Conservation (phyloP, 2,329 filamentous ascomycete genomes). For the Raffaelea albimanens region DNA sequence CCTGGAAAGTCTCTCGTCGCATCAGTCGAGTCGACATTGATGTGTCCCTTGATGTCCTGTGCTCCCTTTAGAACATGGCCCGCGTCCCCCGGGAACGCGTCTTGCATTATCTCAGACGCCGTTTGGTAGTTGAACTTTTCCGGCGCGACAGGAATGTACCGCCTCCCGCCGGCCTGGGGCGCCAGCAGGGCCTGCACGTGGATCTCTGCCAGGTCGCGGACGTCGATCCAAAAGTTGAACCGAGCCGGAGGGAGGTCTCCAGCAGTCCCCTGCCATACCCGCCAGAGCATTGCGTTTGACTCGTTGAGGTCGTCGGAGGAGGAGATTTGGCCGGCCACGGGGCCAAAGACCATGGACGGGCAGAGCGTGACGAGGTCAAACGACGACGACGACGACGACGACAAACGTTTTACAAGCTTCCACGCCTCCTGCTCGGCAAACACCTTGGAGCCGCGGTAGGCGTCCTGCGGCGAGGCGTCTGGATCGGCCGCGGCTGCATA, state of each 20-base stretch:
- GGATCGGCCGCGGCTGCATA: slow-evolving; percentile 32
- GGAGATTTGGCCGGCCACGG: slow-evolving; percentile 2
- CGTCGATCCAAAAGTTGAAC: slow-evolving; percentile 6
- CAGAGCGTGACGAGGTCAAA: slow-evolving; percentile 34
- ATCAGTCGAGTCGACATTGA: slow-evolving; percentile 18
- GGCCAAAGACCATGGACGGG: slow-evolving; percentile 9
- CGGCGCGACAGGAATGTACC: slow-evolving; percentile 21
- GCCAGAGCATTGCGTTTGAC: slow-evolving; percentile 8
- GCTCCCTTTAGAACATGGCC: background rate
- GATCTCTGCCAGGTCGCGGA: slow-evolving; percentile 3
- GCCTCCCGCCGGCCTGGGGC: slow-evolving; percentile 12
- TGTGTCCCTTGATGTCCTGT: background rate
- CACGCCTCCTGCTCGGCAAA: slow-evolving; percentile 43
- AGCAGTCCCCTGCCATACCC: slow-evolving; percentile 3
- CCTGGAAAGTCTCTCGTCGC: slow-evolving; percentile 3
- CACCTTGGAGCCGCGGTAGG: slow-evolving; percentile 46
- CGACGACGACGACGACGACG: too few relatives aligned
- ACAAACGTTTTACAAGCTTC: slow-evolving; percentile 43
- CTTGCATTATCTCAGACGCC: slow-evolving; percentile 31
- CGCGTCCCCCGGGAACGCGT: slow-evolving; percentile 20
- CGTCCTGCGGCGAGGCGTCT: slow-evolving; percentile 22
- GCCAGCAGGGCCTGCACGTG: slow-evolving; percentile 1
- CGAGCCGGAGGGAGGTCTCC: background rate
- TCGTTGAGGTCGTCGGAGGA: slow-evolving; percentile 6
- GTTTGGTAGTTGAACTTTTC: slow-evolving; percentile 35